phyloP scores from a whole-genome alignment of 768 basidiomycete species.

The Amylocystis lapponica region DNA sequence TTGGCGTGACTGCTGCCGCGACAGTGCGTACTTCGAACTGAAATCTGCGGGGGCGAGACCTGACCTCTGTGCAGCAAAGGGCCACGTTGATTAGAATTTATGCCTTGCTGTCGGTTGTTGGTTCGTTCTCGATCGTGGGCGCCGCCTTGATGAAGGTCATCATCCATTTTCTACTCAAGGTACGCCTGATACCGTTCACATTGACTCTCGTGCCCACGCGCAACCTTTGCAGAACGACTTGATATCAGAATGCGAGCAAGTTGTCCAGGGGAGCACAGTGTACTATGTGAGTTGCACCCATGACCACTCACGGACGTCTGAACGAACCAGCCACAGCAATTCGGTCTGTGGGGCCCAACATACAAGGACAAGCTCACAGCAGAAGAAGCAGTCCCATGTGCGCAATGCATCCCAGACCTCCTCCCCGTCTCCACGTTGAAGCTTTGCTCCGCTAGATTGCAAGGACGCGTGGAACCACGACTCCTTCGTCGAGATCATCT shows the following conservation, averaged over 20 bases:
- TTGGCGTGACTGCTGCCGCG: slow-evolving; percentile 47
- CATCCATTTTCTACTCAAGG: slow-evolving; percentile 67
- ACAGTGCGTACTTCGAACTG: slow-evolving; percentile 36
- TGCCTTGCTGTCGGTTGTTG: slow-evolving; percentile 43
- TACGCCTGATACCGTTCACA: slow-evolving; percentile 19
- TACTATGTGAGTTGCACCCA: slow-evolving; percentile 31
- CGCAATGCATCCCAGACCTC: background rate
- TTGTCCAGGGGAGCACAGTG: slow-evolving; percentile 31
- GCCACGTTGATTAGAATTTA: slow-evolving; percentile 47
- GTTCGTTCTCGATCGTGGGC: slow-evolving; percentile 43
- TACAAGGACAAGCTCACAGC: slow-evolving; percentile 14
- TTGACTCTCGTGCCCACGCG: too few relatives aligned
- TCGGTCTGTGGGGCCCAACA: slow-evolving; percentile 26
- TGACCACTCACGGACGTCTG: background rate
- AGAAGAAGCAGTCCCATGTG: slow-evolving; percentile 30
- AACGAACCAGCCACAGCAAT: slow-evolving; percentile 12
- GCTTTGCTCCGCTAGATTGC: slow-evolving; percentile 47
- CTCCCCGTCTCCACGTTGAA: background rate
- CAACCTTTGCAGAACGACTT: slow-evolving; percentile 42
- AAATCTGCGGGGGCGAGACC: background rate
- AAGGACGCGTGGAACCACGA: slow-evolving; percentile 49
- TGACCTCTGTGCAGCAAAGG: slow-evolving; percentile 41
- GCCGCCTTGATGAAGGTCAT: slow-evolving; percentile 51
- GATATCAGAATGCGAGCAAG: slow-evolving; percentile 45
- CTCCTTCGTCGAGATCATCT: slow-evolving; percentile 65